These are phyloP conservation scores for Thelonectria olida DNA, from an alignment of 2,329 filamentous ascomycete species.

Conservation along the genomic window DNA sequence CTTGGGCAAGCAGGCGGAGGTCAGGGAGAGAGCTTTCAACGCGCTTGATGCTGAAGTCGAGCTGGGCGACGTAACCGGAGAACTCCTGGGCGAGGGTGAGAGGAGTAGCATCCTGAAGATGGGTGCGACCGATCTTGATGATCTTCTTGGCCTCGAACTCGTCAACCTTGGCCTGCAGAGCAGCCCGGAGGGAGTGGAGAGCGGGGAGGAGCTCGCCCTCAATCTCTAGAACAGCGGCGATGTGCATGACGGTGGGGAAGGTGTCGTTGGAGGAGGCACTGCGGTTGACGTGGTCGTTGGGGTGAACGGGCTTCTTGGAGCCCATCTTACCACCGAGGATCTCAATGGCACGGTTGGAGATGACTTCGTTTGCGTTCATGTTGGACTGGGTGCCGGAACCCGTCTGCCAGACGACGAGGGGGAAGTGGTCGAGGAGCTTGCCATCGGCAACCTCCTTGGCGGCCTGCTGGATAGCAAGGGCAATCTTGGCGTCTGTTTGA, in stretches of 20 bases:
- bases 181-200: conserved; percentile 81
- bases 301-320: conserved; percentile 97
- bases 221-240: conserved; percentile 93
- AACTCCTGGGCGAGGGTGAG: conserved; percentile 97
- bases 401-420: conserved; percentile 98
- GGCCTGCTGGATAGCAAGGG: conserved; percentile 92
- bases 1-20: conserved; percentile 88
- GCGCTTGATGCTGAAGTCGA: conserved; percentile 78
- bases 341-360: conserved; percentile 98
- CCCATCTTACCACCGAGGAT: conserved; percentile 95
- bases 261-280: conserved; percentile 98
- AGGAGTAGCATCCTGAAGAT: conserved; percentile 96
- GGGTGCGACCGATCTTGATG: conserved; percentile 98
- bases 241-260: conserved; percentile 99
- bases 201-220: conserved; percentile 86
- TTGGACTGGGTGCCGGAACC: conserved; percentile 98
- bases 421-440: conserved; percentile 97
- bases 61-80: conserved; percentile 94
- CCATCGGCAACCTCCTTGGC: conserved; percentile 91
- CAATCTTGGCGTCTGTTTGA: conserved; percentile 80
- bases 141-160: conserved; percentile 86
- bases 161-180: conserved; percentile 88
- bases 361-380: conserved; percentile 99
- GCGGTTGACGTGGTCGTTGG: conserved; percentile 99
- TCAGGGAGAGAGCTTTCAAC: conserved; percentile 85